A percentile compares a stretch with the other conserved stretches of the same genome.
These are phyloP conservation scores for Nicotiana otophora DNA, from an alignment of 257 asterid genomes.

Conservation along the genomic window DNA sequence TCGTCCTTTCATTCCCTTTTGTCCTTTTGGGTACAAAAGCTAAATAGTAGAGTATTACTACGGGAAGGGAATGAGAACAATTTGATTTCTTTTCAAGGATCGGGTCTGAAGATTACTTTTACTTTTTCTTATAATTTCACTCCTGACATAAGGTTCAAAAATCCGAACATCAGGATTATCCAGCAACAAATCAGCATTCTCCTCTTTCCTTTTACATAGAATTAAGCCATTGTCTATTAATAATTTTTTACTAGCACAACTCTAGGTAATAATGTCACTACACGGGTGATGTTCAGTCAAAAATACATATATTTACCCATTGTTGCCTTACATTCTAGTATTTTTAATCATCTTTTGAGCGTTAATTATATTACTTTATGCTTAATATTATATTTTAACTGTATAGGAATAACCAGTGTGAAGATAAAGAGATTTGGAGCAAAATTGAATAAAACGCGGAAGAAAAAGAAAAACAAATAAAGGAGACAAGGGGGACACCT, in stretches of 20 bases:
- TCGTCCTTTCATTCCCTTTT: background rate
- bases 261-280: background rate
- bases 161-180: background rate
- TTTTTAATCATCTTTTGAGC: too few relatives aligned
- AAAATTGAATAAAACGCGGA: too few relatives aligned
- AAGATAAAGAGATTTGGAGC: too few relatives aligned
- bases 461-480: too few relatives aligned
- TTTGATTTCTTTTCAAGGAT: background rate
- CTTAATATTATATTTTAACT: too few relatives aligned
- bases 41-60: background rate
- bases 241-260: background rate
- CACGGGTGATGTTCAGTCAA: too few relatives aligned
- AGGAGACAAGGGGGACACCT: too few relatives aligned
- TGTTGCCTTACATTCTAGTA: too few relatives aligned
- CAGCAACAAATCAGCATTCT: background rate
- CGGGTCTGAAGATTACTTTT: background rate
- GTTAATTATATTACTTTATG: too few relatives aligned
- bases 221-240: background rate
- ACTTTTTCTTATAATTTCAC: background rate
- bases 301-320: too few relatives aligned
- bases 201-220: background rate
- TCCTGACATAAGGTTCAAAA: background rate
- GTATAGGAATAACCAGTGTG: too few relatives aligned
- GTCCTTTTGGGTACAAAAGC: background rate
- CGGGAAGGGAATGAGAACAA: background rate